Percentiles rank a stretch among this genome's conserved stretches.
phyloP scores from a whole-genome alignment of 2,329 filamentous ascomycete genomes.

The Albophoma yamanashiensis region DNA sequence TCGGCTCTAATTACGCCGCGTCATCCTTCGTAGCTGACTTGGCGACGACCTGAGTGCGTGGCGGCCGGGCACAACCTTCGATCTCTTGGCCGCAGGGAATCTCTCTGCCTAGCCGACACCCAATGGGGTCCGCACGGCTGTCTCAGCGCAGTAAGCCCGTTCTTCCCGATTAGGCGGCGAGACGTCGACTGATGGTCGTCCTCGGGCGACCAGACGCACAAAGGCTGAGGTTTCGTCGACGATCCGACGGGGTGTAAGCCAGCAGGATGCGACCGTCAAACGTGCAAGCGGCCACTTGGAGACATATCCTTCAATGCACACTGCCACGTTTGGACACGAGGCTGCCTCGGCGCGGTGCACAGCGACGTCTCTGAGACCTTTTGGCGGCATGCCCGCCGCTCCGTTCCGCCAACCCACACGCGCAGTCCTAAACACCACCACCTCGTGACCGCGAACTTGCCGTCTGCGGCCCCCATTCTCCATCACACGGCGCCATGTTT shows the following conservation, averaged over 20 bases:
- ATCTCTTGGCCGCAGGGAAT: background rate
- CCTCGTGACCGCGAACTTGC: background rate
- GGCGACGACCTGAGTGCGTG: background rate
- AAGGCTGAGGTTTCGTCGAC: background rate
- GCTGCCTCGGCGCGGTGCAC: background rate
- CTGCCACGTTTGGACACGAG: background rate
- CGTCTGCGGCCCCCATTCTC: background rate
- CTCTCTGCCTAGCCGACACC: background rate
- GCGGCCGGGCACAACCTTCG: background rate
- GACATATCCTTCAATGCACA: background rate
- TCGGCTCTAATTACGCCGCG: background rate
- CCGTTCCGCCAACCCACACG: background rate
- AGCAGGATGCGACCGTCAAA: background rate
- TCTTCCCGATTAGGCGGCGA: background rate
- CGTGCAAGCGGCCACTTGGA: background rate
- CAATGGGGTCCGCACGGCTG: background rate
- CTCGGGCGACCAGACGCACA: background rate
- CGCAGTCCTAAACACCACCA: background rate
- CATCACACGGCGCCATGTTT: background rate
- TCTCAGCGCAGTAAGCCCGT: background rate
- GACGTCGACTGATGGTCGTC: background rate
- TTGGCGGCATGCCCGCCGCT: background rate
- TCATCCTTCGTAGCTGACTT: background rate
- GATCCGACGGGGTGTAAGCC: background rate
- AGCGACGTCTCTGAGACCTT: background rate